Conservation (phyloP, 2,329 filamentous ascomycete genomes). For the Monilinia laxa region DNA sequence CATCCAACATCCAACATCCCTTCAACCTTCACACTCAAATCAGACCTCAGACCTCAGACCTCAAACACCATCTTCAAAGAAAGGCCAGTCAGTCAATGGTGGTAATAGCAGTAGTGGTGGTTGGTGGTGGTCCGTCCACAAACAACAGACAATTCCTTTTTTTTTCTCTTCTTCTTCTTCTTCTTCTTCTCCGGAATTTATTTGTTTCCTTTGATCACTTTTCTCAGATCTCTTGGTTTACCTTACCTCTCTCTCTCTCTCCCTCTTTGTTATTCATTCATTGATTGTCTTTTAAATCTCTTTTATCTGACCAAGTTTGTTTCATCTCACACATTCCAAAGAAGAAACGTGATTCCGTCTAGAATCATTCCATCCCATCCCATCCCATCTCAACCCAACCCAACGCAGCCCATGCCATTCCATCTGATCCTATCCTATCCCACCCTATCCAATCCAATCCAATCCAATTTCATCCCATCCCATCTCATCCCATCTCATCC, state of each 20-base stretch:
- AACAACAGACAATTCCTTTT: slow-evolving; percentile 8
- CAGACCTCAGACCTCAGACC: neutral
- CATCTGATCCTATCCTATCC: too few relatives aligned
- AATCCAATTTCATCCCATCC: too few relatives aligned
- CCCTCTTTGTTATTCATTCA: neutral
- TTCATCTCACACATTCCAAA: slow-evolving; percentile 14
- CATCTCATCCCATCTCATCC: too few relatives aligned
- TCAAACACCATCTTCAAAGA: too few relatives aligned
- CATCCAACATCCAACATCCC: too few relatives aligned
- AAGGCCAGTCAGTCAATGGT: too few relatives aligned
- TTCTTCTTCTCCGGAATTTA: neutral
- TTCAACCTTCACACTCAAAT: neutral
- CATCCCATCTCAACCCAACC: too few relatives aligned
- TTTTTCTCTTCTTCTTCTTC: too few relatives aligned
- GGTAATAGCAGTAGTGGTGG: too few relatives aligned
- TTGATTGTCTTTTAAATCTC: neutral
- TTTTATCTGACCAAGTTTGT: neutral
- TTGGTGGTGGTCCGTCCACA: neutral
- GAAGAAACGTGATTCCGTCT: slow-evolving; percentile 4
- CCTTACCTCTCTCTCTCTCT: too few relatives aligned
- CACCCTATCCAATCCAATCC: too few relatives aligned
- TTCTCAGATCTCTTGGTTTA: neutral
- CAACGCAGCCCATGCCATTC: too few relatives aligned
- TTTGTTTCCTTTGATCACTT: slow-evolving; percentile 6
- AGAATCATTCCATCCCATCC: slow-evolving; percentile 16